A percentile compares a stretch with the other conserved stretches of the same genome.
Evolutionary conservation across 805 yeast genomes (phyloP).

Genomic region (Candida taoyuanica): DNA sequence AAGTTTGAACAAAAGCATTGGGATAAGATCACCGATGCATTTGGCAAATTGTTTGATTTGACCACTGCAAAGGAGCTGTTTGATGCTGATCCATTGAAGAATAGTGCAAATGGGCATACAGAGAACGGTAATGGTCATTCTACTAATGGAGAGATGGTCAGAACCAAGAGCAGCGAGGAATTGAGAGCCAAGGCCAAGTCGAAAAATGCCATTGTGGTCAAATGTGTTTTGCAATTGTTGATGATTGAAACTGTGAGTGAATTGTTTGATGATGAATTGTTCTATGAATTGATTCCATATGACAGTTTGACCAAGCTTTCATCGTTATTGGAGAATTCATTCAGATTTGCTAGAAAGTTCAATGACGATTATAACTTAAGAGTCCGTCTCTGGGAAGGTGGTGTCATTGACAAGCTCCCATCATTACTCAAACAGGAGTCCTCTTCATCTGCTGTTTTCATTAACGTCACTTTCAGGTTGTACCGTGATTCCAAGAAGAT

Average conservation of each 20-base stretch:
- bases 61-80: slow-evolving; percentile 88
- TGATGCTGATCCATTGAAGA: slow-evolving; percentile 42
- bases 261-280: slow-evolving; percentile 62
- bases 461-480: slow-evolving; percentile 73
- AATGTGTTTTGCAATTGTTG: slow-evolving; percentile 84
- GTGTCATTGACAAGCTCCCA: slow-evolving; percentile 88
- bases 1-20: slow-evolving; percentile 69
- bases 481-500: slow-evolving; percentile 62
- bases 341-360: slow-evolving; percentile 78
- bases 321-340: slow-evolving; percentile 58
- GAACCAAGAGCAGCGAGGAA: slow-evolving; percentile 32
- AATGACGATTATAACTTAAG: slow-evolving; percentile 86
- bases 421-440: slow-evolving; percentile 90
- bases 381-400: slow-evolving; percentile 85
- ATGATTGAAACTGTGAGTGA: slow-evolving; percentile 86
- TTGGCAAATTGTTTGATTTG: slow-evolving; percentile 64
- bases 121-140: not conserved
- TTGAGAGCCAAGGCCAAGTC: slow-evolving; percentile 43
- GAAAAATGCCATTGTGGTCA: slow-evolving; percentile 78
- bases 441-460: slow-evolving; percentile 80
- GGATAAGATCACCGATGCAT: slow-evolving; percentile 61
- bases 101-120: slow-evolving; percentile 28
- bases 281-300: slow-evolving; percentile 68
- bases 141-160: slow-evolving; percentile 7
- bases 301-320: slow-evolving; percentile 57